These are phyloP conservation scores for Trichoderma cornu-damae DNA, from an alignment of 2,329 filamentous ascomycete genomes.

Conservation along the genomic window DNA sequence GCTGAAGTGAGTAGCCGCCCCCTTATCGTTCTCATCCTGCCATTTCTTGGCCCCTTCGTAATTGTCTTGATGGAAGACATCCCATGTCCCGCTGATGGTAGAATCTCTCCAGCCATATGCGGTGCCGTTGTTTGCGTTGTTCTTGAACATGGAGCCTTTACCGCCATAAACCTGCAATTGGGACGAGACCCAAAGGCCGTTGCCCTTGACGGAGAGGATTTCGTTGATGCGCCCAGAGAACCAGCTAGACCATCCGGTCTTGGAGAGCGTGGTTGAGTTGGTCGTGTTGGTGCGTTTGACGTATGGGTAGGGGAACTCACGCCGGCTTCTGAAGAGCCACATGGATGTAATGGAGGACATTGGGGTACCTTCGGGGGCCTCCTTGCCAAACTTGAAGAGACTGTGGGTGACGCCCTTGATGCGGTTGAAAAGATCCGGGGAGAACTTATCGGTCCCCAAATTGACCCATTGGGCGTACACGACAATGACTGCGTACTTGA, in stretches of 20 bases:
- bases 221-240: constrained; percentile 2
- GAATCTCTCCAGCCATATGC: constrained; percentile 3
- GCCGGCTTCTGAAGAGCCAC: constrained; percentile 8
- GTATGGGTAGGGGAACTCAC: not conserved
- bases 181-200: constrained; percentile 1
- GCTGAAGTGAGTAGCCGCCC: not conserved
- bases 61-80: not conserved
- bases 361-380: not conserved
- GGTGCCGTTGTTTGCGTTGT: constrained; percentile 1
- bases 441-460: not conserved
- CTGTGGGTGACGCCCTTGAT: not conserved
- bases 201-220: not conserved
- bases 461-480: constrained; percentile 4
- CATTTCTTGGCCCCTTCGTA: not conserved
- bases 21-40: not conserved
- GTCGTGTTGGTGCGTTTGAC: constrained; percentile 3
- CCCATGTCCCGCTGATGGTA: not conserved
- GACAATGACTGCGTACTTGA: constrained; percentile 1
- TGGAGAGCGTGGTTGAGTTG: not conserved
- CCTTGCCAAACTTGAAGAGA: not conserved
- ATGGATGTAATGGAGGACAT: constrained; percentile 3
- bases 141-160: not conserved
- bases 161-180: constrained; percentile 1
- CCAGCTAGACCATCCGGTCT: constrained; percentile 1
- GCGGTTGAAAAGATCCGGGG: not conserved